Evolutionary conservation across 2,329 filamentous ascomycete species (phyloP).

Genomic region (Beauveria scarabaeidicola): DNA sequence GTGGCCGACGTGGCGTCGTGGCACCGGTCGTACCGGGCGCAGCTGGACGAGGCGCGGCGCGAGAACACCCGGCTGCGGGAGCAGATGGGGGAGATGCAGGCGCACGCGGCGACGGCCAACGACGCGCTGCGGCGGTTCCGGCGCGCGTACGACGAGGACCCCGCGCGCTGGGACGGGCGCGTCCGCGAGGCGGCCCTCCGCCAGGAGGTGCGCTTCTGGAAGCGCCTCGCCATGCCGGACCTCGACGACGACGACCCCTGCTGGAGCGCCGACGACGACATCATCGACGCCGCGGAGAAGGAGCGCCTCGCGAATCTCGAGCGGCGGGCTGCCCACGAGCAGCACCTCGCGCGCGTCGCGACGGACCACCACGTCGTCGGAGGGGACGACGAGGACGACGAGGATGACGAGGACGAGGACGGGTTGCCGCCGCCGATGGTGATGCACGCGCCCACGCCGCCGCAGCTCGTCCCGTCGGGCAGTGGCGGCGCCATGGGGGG

Average conservation of each 20-base stretch:
- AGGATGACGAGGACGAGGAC: constrained; percentile 25
- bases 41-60: constrained; percentile 56
- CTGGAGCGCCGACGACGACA: constrained; percentile 58
- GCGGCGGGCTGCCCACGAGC: constrained; percentile 33
- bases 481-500: constrained; percentile 24
- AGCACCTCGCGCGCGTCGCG: constrained; percentile 17
- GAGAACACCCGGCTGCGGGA: constrained; percentile 56
- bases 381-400: constrained; percentile 16
- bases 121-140: constrained; percentile 49
- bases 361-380: constrained; percentile 11
- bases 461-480: constrained; percentile 12
- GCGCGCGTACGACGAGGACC: constrained; percentile 47
- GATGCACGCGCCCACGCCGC: constrained; percentile 15
- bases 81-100: constrained; percentile 60
- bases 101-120: constrained; percentile 50
- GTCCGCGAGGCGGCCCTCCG: constrained; percentile 44
- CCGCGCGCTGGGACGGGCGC: constrained; percentile 42
- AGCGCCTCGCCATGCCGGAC: constrained; percentile 55
- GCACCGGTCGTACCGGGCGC: constrained; percentile 56
- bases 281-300: constrained; percentile 54
- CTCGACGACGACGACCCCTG: constrained; percentile 50
- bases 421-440: background rate
- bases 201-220: constrained; percentile 58
- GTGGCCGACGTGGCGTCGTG: constrained; percentile 53
- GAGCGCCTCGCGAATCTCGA: constrained; percentile 43